Evolutionary conservation across 441 rosid genomes (phyloP), one percentile per base, ranked within the genome.

Genomic region (Gossypium lobatum): DNA sequence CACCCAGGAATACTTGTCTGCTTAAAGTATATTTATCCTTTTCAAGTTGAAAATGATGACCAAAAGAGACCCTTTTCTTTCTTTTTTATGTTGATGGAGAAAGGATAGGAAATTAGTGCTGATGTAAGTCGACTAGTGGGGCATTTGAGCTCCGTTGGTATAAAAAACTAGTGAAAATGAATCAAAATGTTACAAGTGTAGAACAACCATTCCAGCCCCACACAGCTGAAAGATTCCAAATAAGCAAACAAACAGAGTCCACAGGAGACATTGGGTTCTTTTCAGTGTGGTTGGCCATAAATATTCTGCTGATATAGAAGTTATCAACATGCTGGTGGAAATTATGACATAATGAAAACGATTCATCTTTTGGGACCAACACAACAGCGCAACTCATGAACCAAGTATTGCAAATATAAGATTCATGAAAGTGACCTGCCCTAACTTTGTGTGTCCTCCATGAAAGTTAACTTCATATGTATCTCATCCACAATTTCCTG

Each of bases 281-380:
- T 75, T 86, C 81, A 75, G 81, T 75, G 83, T 82, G 86, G 86
- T 74, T 79, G 86, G 87, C 82, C 76, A 81, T 79, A 77, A 78
- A 80, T 80, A 85, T 73, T 86, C 87, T 82, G 80, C 85, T 60
- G 76, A 85, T 90, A 83, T 88, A 83, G 48, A 59, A 74, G 73
- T 84, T 84, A 89, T 87, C 86, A 76, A 54, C 37, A 73, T 90
- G 95, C 85, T 82, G 77, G 85, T 76, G 80, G 85, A 89, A 83
- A 80, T 73, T 62, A 81, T 69, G 84, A 85, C 97, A 92, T 70
- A 55, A 21, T 81, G 85, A 85, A 74, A 83, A 76, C 71, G 80
- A 83, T 79, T 80, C 82, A 76, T 80, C 73, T 64, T 64, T 28
- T 69, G 80, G 89, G 94, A 87, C 89, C 91, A 86, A 72, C 65